A percentile compares a stretch with the other conserved stretches of the same genome.
Evolutionary conservation across 768 basidiomycete species (phyloP).

Genomic region (Lactarius vividus): DNA sequence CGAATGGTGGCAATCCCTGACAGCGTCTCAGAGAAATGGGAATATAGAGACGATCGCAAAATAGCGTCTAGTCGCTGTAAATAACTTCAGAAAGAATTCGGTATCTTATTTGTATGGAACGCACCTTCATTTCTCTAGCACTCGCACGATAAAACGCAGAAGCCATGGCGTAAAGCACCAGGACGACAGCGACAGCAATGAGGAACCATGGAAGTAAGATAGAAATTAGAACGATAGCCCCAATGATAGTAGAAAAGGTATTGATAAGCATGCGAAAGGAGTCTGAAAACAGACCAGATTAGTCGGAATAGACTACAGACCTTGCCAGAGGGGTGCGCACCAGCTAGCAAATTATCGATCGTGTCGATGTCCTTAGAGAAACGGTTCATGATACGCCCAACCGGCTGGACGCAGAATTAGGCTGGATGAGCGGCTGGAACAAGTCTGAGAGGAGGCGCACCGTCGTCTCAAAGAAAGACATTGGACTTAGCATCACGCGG

Average conservation of each 20-base stretch:
- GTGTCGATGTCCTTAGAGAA: constrained; percentile 88
- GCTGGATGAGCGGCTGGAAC: constrained; percentile 15
- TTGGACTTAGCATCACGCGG: constrained; percentile 79
- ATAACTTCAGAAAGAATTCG: constrained; percentile 1
- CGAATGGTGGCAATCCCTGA: constrained; percentile 85
- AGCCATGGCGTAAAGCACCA: constrained; percentile 61
- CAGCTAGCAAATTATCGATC: constrained; percentile 68
- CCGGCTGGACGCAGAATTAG: constrained; percentile 45
- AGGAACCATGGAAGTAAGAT: constrained; percentile 84
- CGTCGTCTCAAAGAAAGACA: constrained; percentile 89
- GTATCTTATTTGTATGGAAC: background rate
- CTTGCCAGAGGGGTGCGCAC: constrained; percentile 32
- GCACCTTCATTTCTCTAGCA: constrained; percentile 79
- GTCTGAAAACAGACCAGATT: constrained; percentile 39
- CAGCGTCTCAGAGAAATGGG: constrained; percentile 90
- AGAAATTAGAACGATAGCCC: constrained; percentile 75
- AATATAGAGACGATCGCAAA: constrained; percentile 82
- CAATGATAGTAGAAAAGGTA: constrained; percentile 64
- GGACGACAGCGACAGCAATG: constrained; percentile 62
- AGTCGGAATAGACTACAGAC: constrained; percentile 9
- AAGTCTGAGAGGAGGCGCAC: constrained; percentile 36
- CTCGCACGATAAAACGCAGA: constrained; percentile 83
- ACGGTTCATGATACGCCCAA: constrained; percentile 87
- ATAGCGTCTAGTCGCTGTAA: constrained; percentile 68
- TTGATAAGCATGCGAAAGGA: constrained; percentile 68